These are phyloP conservation scores for Raphanus hybrid DNA, from an alignment of 441 rosid species.

Conservation along the genomic window DNA sequence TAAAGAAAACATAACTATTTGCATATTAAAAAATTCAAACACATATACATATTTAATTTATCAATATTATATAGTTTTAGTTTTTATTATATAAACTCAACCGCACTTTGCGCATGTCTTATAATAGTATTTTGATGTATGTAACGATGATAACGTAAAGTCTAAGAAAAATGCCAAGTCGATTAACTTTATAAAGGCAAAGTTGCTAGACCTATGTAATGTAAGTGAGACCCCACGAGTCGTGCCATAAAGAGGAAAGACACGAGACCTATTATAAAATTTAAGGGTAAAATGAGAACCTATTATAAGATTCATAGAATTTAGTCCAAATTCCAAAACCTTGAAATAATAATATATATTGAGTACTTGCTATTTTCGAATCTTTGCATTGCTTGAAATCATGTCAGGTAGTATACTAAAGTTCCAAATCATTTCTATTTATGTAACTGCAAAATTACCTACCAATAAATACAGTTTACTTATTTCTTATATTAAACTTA, in stretches of 20 bases:
- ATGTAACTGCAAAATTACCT: not conserved
- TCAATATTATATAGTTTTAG: too few relatives aligned
- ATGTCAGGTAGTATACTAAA: not conserved
- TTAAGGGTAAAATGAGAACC: not conserved
- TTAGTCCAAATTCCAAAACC: slow-evolving; percentile 32
- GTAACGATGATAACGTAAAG: not conserved
- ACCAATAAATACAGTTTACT: not conserved
- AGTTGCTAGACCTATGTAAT: not conserved
- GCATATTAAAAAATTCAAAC: too few relatives aligned
- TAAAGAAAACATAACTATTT: too few relatives aligned
- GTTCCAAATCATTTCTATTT: not conserved
- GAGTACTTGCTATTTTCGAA: not conserved
- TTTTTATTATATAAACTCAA: too few relatives aligned
- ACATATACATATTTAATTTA: too few relatives aligned
- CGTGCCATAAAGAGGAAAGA: not conserved
- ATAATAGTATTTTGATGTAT: not conserved
- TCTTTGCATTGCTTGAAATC: not conserved
- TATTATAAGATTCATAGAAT: slow-evolving; percentile 11
- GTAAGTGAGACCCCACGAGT: not conserved
- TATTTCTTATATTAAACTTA: not conserved
- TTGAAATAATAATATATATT: not conserved
- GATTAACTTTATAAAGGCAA: slow-evolving; percentile 2
- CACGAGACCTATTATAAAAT: not conserved
- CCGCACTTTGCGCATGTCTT: too few relatives aligned
- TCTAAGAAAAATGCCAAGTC: not conserved